These are phyloP conservation scores for Pisolithus sp. DNA, from an alignment of 768 basidiomycete genomes.

Conservation along the genomic window DNA sequence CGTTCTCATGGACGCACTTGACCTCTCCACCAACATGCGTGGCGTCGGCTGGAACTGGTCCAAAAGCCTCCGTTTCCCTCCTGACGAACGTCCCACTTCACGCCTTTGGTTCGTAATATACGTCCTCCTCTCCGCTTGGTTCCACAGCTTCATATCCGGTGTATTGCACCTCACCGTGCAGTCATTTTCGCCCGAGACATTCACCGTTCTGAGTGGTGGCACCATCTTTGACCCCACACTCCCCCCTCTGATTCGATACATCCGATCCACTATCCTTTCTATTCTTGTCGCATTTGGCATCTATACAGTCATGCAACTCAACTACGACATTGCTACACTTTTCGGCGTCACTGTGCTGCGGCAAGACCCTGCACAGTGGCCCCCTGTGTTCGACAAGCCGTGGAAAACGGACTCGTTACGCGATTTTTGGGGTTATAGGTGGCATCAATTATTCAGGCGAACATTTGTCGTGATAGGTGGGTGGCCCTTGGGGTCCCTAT, in stretches of 20 bases:
- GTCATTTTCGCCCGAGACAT: background rate
- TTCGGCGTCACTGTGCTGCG: conserved; percentile 37
- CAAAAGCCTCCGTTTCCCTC: conserved; percentile 18
- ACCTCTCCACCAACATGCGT: conserved; percentile 46
- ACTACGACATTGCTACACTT: conserved; percentile 35
- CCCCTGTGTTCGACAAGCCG: conserved; percentile 47
- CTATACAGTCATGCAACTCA: conserved; percentile 37
- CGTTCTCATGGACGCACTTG: conserved; percentile 39
- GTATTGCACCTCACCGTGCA: background rate
- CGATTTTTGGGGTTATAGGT: conserved; percentile 28
- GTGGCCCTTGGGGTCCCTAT: background rate
- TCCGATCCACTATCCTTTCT: conserved; percentile 37
- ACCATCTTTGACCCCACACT: conserved; percentile 22
- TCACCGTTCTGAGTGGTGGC: no score
- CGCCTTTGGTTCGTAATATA: conserved; percentile 31
- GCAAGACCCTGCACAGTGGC: conserved; percentile 45
- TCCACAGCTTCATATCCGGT: background rate
- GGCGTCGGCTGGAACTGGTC: conserved; percentile 63
- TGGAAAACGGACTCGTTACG: conserved; percentile 43
- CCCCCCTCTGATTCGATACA: conserved; percentile 15
- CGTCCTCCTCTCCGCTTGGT: background rate
- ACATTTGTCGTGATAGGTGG: background rate
- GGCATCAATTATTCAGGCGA: conserved; percentile 42
- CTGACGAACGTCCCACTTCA: conserved; percentile 36
- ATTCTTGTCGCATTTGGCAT: conserved; percentile 37